Evolutionary conservation across 2,329 filamentous ascomycete species (phyloP).

Genomic region (Trichothecium sympodiale): DNA sequence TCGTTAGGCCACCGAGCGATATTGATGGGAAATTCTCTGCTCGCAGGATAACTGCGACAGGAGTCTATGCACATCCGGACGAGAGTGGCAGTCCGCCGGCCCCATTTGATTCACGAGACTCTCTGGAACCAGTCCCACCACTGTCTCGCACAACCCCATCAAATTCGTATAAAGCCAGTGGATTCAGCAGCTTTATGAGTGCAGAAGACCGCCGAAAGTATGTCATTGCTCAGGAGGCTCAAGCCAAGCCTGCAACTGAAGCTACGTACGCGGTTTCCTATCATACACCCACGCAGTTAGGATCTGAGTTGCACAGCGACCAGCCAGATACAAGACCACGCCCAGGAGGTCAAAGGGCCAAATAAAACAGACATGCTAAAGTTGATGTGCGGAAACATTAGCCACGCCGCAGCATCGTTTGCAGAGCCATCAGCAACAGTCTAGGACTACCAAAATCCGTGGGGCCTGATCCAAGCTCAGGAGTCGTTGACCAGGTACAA

Average conservation of each 20-base stretch:
- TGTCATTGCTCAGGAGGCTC: slow-evolving; percentile 52
- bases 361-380: too few species aligned
- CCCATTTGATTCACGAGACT: slow-evolving; percentile 5
- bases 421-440: too few species aligned
- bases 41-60: slow-evolving; percentile 54
- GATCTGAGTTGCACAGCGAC: too few species aligned
- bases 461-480: too few species aligned
- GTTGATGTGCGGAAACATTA: too few species aligned
- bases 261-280: too few species aligned
- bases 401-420: too few species aligned
- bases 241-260: slow-evolving; percentile 9
- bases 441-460: too few species aligned
- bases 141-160: slow-evolving; percentile 26
- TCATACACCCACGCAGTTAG: too few species aligned
- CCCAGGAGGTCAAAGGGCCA: too few species aligned
- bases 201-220: slow-evolving; percentile 69
- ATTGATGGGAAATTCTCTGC: slow-evolving; percentile 72
- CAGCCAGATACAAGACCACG: too few species aligned
- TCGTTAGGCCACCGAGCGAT: slow-evolving; percentile 59
- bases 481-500: too few species aligned
- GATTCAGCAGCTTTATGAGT: slow-evolving; percentile 65
- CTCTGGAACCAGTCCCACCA: slow-evolving; percentile 16
- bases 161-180: slow-evolving; percentile 31
- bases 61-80: slow-evolving; percentile 59
- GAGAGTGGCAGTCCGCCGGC: slow-evolving; percentile 35